Base-by-base conservation (phyloP, 1,284 basidiomycete species). In the Marasmius oreades region DNA sequence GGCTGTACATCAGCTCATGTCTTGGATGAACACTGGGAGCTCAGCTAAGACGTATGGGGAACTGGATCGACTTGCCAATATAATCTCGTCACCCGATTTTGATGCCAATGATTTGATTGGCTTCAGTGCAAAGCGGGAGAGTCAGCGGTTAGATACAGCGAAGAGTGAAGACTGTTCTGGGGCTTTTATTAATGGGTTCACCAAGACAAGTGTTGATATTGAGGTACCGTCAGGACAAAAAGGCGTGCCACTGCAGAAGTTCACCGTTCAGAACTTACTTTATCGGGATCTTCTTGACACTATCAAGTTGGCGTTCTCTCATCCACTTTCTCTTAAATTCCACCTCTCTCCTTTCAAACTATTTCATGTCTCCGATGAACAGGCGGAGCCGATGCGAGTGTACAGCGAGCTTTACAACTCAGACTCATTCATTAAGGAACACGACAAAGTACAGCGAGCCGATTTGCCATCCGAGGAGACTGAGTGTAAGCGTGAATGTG, bases 1-100 rank as follows among this genome's bases (percentile, higher is more conserved):
- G 64, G 26, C 51, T 2, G 54, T 63, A 3, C 64, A 60, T 54
- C 18, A 46, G 3, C 26, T 67, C 1, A 67, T 67, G 66, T 53
- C 51, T 0, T 67, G 66, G 64, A 52, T 56, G 47, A 52, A 61
- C 22, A 58, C 48, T 0, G 63, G 66, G 0, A 61, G 55, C 14
- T 42, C n/a, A 18, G 22, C 53, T 16, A 67, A 67, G 26, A 66
- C 64, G 0, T 52, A 53, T 16, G 33, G 42, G 1, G 62, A 67
- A 54, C 34, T 52, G 10, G 62, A 52, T 12, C 54, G 37, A 4
- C 53, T 63, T 6, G 58, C 57, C 20, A 57, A 59, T 1, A 53
- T 65, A 5, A 48, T 65, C 1, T 14, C 47, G 20, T 58, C 57
- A 1, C 48, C 46, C 0, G 62, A 67, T 34, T 64, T 66, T 22